Percentiles rank a stretch among this genome's conserved stretches.
These are phyloP conservation scores for Protomyces gravidus DNA, from an alignment of 1,139 yeast genomes.

Conservation along the genomic window DNA sequence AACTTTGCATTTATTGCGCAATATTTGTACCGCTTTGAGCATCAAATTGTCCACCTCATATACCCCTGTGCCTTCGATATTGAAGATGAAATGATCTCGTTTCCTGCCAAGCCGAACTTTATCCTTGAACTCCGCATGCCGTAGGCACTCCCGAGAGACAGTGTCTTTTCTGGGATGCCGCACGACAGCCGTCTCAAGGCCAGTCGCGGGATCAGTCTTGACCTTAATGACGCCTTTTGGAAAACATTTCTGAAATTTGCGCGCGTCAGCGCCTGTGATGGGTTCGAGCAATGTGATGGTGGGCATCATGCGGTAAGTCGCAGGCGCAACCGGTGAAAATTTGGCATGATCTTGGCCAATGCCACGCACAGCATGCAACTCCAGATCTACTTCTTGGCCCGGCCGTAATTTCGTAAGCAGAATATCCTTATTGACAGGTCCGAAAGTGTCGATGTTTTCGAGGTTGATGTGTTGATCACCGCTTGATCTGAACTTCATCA, in stretches of 20 bases:
- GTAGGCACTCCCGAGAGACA: conserved; percentile 89
- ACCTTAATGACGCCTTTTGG: conserved; percentile 89
- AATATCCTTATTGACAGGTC: conserved; percentile 65
- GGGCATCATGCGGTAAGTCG: conserved; percentile 95
- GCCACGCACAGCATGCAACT: conserved; percentile 89
- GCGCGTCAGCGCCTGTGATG: conserved; percentile 71
- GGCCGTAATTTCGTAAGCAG: conserved; percentile 89
- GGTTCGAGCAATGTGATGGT: conserved; percentile 69
- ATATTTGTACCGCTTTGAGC: conserved; percentile 77
- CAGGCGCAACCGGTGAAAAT: conserved; percentile 94
- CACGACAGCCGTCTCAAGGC: conserved; percentile 58
- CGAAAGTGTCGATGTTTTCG: conserved; percentile 37
- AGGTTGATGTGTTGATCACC: conserved; percentile 66
- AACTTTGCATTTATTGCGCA: conserved; percentile 69
- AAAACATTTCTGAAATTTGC: conserved; percentile 79
- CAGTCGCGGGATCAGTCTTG: conserved; percentile 49
- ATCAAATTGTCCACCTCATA: conserved; percentile 96
- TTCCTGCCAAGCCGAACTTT: conserved; percentile 86
- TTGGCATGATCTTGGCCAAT: conserved; percentile 94
- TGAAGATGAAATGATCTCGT: conserved; percentile 85
- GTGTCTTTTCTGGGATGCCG: conserved; percentile 90
- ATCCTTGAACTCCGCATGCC: conserved; percentile 85
- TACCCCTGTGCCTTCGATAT: conserved; percentile 88
- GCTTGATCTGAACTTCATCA: conserved; percentile 84
- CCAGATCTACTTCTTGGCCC: conserved; percentile 87